Conservation (phyloP, 306 rosid genomes). For the Citrullus colocynthis region DNA sequence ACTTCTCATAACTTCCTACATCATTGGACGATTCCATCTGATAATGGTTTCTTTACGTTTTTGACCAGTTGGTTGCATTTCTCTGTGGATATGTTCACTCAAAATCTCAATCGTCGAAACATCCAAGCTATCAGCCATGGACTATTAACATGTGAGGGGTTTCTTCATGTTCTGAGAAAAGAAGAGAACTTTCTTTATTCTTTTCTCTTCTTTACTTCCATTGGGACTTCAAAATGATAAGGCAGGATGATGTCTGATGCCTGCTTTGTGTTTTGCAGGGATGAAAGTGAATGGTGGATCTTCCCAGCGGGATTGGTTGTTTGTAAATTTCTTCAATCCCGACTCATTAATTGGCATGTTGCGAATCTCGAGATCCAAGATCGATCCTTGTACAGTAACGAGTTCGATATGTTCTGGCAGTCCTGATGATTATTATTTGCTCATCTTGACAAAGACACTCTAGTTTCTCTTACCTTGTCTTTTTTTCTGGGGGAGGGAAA, state of each 20-base stretch:
- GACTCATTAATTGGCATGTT: constrained; percentile 88
- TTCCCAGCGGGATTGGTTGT: constrained; percentile 73
- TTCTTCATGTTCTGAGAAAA: neutral
- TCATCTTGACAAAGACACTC: neutral
- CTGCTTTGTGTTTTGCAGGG: constrained; percentile 41
- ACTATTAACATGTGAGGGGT: constrained; percentile 65
- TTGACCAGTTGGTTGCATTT: constrained; percentile 72
- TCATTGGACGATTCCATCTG: neutral
- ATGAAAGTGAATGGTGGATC: constrained; percentile 98
- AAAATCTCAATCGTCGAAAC: constrained; percentile 46
- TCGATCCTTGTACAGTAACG: constrained; percentile 94
- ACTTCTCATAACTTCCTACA: neutral
- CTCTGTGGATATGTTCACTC: constrained; percentile 84
- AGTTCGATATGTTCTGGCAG: constrained; percentile 96
- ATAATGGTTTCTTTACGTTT: neutral
- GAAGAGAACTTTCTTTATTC: neutral
- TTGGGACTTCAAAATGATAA: neutral
- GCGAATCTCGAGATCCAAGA: constrained; percentile 99
- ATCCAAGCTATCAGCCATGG: constrained; percentile 69
- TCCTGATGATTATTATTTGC: constrained; percentile 44
- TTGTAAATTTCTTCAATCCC: constrained; percentile 82
- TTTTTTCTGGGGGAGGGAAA: constrained; percentile 10
- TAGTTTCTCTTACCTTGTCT: constrained; percentile 2
- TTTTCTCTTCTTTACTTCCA: neutral
- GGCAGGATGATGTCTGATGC: no score